Conservation (phyloP, 2,329 filamentous ascomycete species). For the Colletotrichum magnum region DNA sequence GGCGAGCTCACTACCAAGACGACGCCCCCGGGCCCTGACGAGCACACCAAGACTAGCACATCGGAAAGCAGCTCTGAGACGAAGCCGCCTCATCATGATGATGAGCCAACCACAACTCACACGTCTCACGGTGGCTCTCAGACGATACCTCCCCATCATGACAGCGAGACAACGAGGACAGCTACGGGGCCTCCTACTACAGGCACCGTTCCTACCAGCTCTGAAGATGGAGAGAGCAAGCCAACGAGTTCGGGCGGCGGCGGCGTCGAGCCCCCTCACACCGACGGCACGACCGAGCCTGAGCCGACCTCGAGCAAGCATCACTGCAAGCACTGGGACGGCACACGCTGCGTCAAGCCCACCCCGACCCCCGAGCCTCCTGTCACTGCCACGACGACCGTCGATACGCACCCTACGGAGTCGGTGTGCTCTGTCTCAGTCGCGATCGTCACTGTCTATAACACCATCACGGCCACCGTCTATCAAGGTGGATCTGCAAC, state of each 20-base stretch:
- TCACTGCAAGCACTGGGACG: conserved; percentile 44
- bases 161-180: neutral
- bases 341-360: conserved; percentile 32
- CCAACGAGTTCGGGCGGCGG: conserved; percentile 7
- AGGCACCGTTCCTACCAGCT: neutral
- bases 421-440: conserved; percentile 48
- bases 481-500: conserved; percentile 14
- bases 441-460: conserved; percentile 52
- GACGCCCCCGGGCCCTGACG: neutral
- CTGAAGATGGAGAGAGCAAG: neutral
- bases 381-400: conserved; percentile 23
- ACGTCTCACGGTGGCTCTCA: neutral
- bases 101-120: conserved; percentile 12
- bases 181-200: neutral
- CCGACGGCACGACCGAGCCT: neutral
- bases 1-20: conserved; percentile 30
- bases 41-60: conserved; percentile 3
- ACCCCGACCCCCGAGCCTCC: conserved; percentile 7
- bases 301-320: conserved; percentile 28
- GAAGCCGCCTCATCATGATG: conserved; percentile 9
- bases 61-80: conserved; percentile 1
- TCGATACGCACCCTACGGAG: conserved; percentile 33
- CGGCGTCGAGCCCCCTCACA: neutral
- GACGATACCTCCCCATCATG: neutral
- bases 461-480: conserved; percentile 53